phyloP scores from a whole-genome alignment of 2,329 filamentous ascomycete species.

The Sphaceloma murrayae region DNA sequence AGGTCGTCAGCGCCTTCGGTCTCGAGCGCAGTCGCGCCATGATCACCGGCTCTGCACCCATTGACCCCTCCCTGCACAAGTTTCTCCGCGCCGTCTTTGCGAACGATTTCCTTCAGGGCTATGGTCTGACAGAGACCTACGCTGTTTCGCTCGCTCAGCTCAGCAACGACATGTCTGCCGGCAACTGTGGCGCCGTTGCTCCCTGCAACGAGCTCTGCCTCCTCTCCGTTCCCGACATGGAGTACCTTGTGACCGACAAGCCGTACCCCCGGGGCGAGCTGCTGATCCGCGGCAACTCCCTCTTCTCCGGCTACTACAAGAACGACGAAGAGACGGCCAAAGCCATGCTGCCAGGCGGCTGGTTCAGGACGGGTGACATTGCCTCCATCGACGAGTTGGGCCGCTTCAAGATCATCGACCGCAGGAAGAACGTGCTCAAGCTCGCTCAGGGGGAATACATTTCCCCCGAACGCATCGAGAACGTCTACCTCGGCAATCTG shows the following conservation, averaged over 20 bases:
- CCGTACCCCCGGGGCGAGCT: constrained; percentile 18
- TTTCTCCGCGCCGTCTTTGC: constrained; percentile 17
- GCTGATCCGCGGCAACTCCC: constrained; percentile 17
- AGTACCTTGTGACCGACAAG: constrained; percentile 16
- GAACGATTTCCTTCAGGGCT: constrained; percentile 16
- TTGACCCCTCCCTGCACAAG: constrained; percentile 17
- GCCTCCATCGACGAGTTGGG: constrained; percentile 17
- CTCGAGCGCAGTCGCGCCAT: constrained; percentile 16
- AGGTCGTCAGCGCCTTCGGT: constrained; percentile 15
- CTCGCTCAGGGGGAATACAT: constrained; percentile 19
- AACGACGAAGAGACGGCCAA: constrained; percentile 81
- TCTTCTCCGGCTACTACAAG: constrained; percentile 66
- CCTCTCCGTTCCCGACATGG: constrained; percentile 17
- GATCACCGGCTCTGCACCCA: constrained; percentile 17
- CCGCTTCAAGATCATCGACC: constrained; percentile 19
- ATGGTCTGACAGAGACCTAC: constrained; percentile 18
- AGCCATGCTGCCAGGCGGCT: constrained; percentile 74
- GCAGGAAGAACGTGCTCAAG: constrained; percentile 19
- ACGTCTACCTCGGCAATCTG: constrained; percentile 54
- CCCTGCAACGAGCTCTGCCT: constrained; percentile 16
- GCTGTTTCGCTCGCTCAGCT: constrained; percentile 15
- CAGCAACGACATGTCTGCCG: constrained; percentile 14
- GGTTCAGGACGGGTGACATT: constrained; percentile 86
- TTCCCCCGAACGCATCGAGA: constrained; percentile 19
- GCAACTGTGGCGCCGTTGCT: constrained; percentile 17